Evolutionary conservation across 2,329 filamentous ascomycete genomes (phyloP), one percentile per base, ranked within the genome.

Genomic region (Ophiosphaerella korrae): DNA sequence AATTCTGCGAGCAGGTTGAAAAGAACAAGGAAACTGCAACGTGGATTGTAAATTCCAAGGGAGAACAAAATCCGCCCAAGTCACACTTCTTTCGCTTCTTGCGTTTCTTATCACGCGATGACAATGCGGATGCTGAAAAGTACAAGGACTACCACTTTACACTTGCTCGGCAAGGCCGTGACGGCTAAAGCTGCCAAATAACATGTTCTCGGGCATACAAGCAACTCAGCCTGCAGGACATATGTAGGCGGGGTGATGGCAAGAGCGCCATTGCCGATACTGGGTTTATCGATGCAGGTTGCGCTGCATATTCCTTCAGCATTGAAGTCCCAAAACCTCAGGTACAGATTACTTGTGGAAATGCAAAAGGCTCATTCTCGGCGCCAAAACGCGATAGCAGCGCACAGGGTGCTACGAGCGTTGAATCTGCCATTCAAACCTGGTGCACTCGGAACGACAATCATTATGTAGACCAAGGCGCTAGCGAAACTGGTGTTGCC

Each of bases 311-410:
- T 23, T 31, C 43, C 8, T 45, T 45, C 14, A 24, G 14, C 23
- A 48, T 48, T 31, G 29, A 48, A 26, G 14, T 26, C 13, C 45
- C 50, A 14, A 32, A 43, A 16, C 26, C 36, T 3, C 24, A 26
- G 26, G 21, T 23, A 5, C 24, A 39, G 9, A 38, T 45, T 14
- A 42, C 29, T 13, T 53, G 50, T 31, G 36, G 40, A n/a, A 41
- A 44, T 26, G 2, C 33, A 12, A 37, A 45, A 32, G 32, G 33
- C n/a, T 39, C 13, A 4, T 36, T 42, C 14, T 43, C 50, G 7
- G 50, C 50, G 32, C 50, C 50, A 36, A 47, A 53, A 13, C 29
- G 38, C 29, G 50, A 53, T 24, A 45, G 14, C n/a, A 26, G 37
- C 12, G 44, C 45, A 2, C 7, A 42, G 8, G 50, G 50, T 12